A percentile compares a stretch with the other conserved stretches of the same genome.
These are phyloP conservation scores for Tilletia horrida DNA, from an alignment of 1,284 basidiomycete genomes.

Conservation along the genomic window DNA sequence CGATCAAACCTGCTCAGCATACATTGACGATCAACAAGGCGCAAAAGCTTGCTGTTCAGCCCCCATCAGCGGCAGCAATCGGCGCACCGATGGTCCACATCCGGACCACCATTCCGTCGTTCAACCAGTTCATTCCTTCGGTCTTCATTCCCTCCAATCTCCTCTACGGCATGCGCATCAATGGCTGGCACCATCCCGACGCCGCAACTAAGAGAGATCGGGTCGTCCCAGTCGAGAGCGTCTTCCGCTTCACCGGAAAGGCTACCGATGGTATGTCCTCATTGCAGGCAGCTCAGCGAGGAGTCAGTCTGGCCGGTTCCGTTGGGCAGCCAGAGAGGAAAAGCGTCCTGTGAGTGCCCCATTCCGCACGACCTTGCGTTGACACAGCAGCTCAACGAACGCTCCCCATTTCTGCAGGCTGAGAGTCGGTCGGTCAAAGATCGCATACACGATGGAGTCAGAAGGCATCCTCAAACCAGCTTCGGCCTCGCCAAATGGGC, in stretches of 20 bases:
- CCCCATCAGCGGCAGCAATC: constrained; percentile 24
- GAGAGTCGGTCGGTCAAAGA: constrained; percentile 28
- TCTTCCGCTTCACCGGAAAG: constrained; percentile 10
- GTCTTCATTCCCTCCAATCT: not conserved
- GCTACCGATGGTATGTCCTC: constrained; percentile 12
- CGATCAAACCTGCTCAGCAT: constrained; percentile 31
- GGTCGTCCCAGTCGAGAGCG: not conserved
- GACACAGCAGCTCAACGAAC: constrained; percentile 26
- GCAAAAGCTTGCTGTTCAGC: constrained; percentile 28
- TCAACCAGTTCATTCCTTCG: constrained; percentile 26
- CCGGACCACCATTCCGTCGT: constrained; percentile 27
- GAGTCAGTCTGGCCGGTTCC: not conserved
- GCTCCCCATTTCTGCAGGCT: not conserved
- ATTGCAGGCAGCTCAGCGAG: not conserved
- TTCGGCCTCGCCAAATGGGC: constrained; percentile 23
- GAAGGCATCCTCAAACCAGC: constrained; percentile 24
- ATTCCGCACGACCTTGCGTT: constrained; percentile 20
- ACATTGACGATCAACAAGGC: constrained; percentile 28
- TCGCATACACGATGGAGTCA: constrained; percentile 36
- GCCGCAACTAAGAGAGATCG: not conserved
- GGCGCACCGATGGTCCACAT: constrained; percentile 25
- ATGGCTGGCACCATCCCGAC: constrained; percentile 14
- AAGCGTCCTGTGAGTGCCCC: constrained; percentile 20
- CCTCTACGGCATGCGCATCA: constrained; percentile 10
- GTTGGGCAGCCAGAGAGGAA: constrained; percentile 28